Evolutionary conservation across 2,329 filamentous ascomycete species (phyloP), one percentile per base, ranked within the genome.

Genomic region (Myotisia sp.): DNA sequence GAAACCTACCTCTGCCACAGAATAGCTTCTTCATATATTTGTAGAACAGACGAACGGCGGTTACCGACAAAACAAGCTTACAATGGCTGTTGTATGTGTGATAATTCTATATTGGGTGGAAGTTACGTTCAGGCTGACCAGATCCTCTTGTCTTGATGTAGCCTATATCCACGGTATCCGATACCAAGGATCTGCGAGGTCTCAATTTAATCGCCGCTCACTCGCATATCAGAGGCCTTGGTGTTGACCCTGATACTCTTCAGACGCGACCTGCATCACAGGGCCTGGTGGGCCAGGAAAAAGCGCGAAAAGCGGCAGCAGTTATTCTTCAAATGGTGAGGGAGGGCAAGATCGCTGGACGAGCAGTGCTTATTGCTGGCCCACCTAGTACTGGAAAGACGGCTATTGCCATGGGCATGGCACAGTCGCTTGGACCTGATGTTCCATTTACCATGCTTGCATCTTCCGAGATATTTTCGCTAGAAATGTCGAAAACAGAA

Each of bases 401-500:
- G 1, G 90, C 90, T 30, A 92, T 98, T 48, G 90, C 90, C 33
- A 95, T 94, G 81, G 90, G 86, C 31, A 94, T 98, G 86, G 80
- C 90, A 23, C 90, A 98, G 58, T 92, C 86, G 19, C 73, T 98
- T 34, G 90, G 87, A 29, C 63, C 85, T 31, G 90, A 98, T 56
- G 86, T 94, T 2, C 90, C 90, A 3, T 98, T 98, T 58, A 98
- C 90, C 14, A 86, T 85, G 62, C 77, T 95, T 43, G 84, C 90
- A 27, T 85, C 86, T 9, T 93, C 86, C 39, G 90, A 98, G 59
- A 94, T 98, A 51, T 98, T 94, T 65, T 94, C 86, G 17, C 73
- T 95, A 52, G 90, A 98, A 61, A 95, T 98, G 87, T 93, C 85
- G 49, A 98, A 98, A 67, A 98, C 90, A 23, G 90, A 98, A 61